A percentile compares a stretch with the other conserved stretches of the same genome.
Conservation (phyloP, 2,329 filamentous ascomycete species). For the Sordariomycetes sp. region DNA sequence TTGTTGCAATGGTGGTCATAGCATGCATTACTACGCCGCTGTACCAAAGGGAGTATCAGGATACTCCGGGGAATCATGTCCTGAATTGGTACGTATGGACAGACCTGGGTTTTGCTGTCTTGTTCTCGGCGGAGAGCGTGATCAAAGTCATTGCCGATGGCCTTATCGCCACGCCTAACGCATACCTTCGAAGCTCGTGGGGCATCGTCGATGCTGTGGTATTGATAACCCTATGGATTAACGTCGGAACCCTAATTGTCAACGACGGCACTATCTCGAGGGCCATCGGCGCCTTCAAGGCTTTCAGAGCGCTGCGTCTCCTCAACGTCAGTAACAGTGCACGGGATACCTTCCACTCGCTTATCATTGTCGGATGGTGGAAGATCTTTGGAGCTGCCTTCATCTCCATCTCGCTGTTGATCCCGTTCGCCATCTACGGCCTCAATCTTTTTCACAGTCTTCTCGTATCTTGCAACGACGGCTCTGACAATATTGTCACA, state of each 20-base stretch:
- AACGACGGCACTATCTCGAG: constrained; percentile 79
- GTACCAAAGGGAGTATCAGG: constrained; percentile 83
- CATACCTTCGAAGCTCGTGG: constrained; percentile 94
- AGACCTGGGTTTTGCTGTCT: constrained; percentile 76
- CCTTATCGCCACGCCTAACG: constrained; percentile 93
- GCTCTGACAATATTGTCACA: constrained; percentile 42
- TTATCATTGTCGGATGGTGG: constrained; percentile 89
- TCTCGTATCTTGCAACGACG: constrained; percentile 66
- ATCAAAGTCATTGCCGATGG: constrained; percentile 96
- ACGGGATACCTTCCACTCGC: constrained; percentile 89
- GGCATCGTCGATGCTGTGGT: constrained; percentile 92
- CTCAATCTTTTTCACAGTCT: constrained; percentile 85
- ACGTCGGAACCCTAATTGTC: constrained; percentile 73
- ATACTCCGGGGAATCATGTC: constrained; percentile 45
- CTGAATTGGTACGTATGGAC: constrained; percentile 93
- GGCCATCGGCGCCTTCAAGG: constrained; percentile 94
- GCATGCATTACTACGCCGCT: constrained; percentile 91
- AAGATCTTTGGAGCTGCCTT: constrained; percentile 89
- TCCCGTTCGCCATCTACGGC: constrained; percentile 95
- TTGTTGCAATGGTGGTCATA: constrained; percentile 95
- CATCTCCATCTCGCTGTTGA: constrained; percentile 86
- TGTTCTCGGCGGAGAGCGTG: constrained; percentile 78
- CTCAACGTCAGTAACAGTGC: constrained; percentile 96
- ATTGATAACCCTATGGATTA: constrained; percentile 89
- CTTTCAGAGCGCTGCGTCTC: constrained; percentile 78